These are phyloP conservation scores for Somion occarium DNA, from an alignment of 1,284 basidiomycete genomes.

Conservation along the genomic window DNA sequence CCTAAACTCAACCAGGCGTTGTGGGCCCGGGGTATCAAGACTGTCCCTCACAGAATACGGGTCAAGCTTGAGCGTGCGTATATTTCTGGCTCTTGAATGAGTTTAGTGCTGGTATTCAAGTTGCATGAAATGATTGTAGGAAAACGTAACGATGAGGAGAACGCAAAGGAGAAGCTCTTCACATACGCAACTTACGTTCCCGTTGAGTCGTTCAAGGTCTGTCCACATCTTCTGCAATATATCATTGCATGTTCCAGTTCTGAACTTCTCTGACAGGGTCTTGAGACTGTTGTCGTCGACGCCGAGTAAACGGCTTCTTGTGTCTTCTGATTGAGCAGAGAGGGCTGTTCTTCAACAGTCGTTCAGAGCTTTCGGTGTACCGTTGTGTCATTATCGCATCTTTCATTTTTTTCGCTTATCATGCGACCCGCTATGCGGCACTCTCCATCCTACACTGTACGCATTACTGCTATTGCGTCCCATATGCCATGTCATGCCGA, in stretches of 20 bases:
- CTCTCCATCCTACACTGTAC: not conserved
- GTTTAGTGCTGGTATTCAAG: slow-evolving; percentile 1
- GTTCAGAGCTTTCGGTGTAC: too few species aligned
- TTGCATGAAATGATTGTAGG: slow-evolving; percentile 35
- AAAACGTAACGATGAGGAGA: slow-evolving; percentile 92
- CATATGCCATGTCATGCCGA: slow-evolving; percentile 9
- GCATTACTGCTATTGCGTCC: not conserved
- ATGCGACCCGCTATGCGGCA: slow-evolving; percentile 2
- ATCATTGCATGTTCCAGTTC: not conserved
- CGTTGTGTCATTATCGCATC: slow-evolving; percentile 1
- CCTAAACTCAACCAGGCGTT: slow-evolving; percentile 92
- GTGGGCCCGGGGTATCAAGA: slow-evolving; percentile 88
- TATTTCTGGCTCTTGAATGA: slow-evolving; percentile 1
- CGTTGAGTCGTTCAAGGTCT: slow-evolving; percentile 81
- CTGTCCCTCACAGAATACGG: slow-evolving; percentile 84
- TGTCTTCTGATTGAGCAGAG: slow-evolving; percentile 1
- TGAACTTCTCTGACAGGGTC: slow-evolving; percentile 52
- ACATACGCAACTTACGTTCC: slow-evolving; percentile 84
- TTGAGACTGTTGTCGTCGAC: slow-evolving; percentile 80
- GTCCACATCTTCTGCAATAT: slow-evolving; percentile 18
- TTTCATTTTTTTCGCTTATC: not conserved
- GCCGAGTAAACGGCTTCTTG: slow-evolving; percentile 45
- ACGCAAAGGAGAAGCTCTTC: slow-evolving; percentile 95
- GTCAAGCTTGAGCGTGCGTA: slow-evolving; percentile 90
- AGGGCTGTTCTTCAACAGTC: too few species aligned